These are phyloP conservation scores for Lasiodiplodia citricola DNA, from an alignment of 2,329 filamentous ascomycete species.

Conservation along the genomic window DNA sequence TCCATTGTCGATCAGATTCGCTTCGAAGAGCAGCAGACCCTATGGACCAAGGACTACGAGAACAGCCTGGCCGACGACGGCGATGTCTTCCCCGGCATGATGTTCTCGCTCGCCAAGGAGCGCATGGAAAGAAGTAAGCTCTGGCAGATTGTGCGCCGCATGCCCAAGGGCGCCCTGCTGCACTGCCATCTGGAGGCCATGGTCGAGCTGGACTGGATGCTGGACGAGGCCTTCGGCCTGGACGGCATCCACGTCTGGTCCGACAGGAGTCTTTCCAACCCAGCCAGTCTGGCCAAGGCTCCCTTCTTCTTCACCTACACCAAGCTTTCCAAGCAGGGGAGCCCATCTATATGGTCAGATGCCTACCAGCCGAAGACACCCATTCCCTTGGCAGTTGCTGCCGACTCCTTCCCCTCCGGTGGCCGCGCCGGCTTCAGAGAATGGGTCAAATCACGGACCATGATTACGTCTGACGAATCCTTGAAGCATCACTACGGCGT, in stretches of 20 bases:
- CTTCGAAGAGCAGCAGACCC: slow-evolving; percentile 72
- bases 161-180: slow-evolving; percentile 87
- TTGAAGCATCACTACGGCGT: slow-evolving; percentile 82
- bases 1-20: slow-evolving; percentile 81
- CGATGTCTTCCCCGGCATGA: slow-evolving; percentile 84
- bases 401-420: slow-evolving; percentile 74
- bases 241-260: slow-evolving; percentile 75
- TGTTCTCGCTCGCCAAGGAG: slow-evolving; percentile 87
- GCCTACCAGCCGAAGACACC: slow-evolving; percentile 65
- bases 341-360: slow-evolving; percentile 67
- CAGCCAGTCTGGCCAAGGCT: slow-evolving; percentile 60
- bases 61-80: slow-evolving; percentile 69
- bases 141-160: slow-evolving; percentile 80
- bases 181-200: slow-evolving; percentile 92
- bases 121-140: slow-evolving; percentile 83
- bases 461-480: slow-evolving; percentile 73
- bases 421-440: slow-evolving; percentile 73
- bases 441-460: slow-evolving; percentile 77
- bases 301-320: slow-evolving; percentile 63
- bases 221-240: slow-evolving; percentile 72
- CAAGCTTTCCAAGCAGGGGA: slow-evolving; percentile 40
- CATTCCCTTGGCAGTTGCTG: slow-evolving; percentile 66
- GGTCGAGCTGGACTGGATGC: slow-evolving; percentile 82
- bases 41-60: slow-evolving; percentile 79
- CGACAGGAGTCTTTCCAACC: slow-evolving; percentile 61